Conservation (phyloP, 768 basidiomycete genomes). For the Amanita phalloides region DNA sequence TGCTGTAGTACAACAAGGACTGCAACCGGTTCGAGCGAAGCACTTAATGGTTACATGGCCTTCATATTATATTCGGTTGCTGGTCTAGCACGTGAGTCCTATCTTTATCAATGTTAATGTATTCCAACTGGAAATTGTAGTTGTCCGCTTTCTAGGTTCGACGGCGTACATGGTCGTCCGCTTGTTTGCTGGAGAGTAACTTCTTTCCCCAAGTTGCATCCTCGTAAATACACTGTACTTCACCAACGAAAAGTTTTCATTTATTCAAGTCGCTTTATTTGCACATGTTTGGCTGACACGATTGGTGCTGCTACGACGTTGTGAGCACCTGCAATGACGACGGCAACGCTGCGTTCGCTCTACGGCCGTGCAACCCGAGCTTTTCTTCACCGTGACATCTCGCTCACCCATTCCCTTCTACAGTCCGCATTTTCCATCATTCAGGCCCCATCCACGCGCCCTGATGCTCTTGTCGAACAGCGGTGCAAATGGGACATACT, state of each 20-base stretch:
- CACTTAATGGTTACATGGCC: slow-evolving; percentile 81
- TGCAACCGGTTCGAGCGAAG: slow-evolving; percentile 34
- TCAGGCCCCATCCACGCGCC: slow-evolving; percentile 21
- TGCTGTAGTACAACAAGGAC: slow-evolving; percentile 33
- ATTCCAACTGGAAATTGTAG: slow-evolving; percentile 26
- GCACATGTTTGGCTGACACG: no score
- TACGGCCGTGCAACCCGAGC: slow-evolving; percentile 72
- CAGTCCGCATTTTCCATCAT: slow-evolving; percentile 60
- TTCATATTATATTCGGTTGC: slow-evolving; percentile 85
- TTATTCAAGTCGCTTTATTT: no score
- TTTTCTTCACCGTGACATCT: slow-evolving; percentile 64
- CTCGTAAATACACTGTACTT: no score
- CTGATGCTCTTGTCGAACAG: slow-evolving; percentile 36
- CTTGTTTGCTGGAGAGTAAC: slow-evolving; percentile 81
- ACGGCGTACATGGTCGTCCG: slow-evolving; percentile 77
- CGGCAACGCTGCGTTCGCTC: slow-evolving; percentile 52
- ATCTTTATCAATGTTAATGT: neutral
- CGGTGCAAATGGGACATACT: slow-evolving; percentile 85
- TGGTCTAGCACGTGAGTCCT: slow-evolving; percentile 69
- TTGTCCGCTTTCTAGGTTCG: slow-evolving; percentile 77
- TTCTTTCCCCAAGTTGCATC: no score
- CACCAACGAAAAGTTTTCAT: no score
- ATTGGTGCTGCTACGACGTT: neutral
- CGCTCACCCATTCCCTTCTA: slow-evolving; percentile 55
- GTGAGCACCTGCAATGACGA: slow-evolving; percentile 15